These are phyloP conservation scores for Nitzschia sp. DNA, from an alignment of 108 stramenopile genomes.

Conservation along the genomic window DNA sequence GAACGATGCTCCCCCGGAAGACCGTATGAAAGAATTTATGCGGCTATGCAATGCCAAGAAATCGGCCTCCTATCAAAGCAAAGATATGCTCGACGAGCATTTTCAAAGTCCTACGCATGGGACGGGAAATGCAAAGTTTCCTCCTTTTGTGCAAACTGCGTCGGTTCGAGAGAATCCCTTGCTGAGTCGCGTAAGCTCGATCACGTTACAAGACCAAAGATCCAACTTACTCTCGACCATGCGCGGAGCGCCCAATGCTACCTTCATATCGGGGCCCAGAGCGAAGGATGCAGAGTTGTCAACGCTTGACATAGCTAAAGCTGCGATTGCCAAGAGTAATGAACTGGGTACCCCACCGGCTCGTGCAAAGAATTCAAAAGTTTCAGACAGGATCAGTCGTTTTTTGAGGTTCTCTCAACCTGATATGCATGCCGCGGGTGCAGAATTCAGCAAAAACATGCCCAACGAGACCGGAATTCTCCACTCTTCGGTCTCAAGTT, in stretches of 20 bases:
- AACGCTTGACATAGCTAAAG: no score
- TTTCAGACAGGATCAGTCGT: constrained; percentile 21
- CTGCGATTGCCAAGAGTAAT: no score
- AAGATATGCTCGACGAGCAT: no score
- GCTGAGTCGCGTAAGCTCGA: not conserved
- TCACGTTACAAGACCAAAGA: not conserved
- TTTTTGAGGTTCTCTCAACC: constrained; percentile 19
- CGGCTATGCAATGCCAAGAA: constrained; percentile 15
- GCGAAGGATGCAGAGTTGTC: no score
- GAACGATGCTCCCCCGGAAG: not conserved
- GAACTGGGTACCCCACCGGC: no score
- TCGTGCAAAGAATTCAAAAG: no score
- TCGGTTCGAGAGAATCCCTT: not conserved
- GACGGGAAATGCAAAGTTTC: not conserved
- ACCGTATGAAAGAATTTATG: constrained; percentile 13
- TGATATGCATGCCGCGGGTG: not conserved
- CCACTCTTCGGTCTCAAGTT: not conserved
- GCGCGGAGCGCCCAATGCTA: not conserved
- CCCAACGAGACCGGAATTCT: not conserved
- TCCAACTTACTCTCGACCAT: not conserved
- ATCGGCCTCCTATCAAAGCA: constrained; percentile 9
- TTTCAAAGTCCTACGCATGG: not conserved
- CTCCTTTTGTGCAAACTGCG: not conserved
- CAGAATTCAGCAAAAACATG: not conserved
- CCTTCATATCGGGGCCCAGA: not conserved